Percentiles rank a stretch among this genome's conserved stretches.
Evolutionary conservation across 768 basidiomycete species (phyloP).

Genomic region (Mycena pura): DNA sequence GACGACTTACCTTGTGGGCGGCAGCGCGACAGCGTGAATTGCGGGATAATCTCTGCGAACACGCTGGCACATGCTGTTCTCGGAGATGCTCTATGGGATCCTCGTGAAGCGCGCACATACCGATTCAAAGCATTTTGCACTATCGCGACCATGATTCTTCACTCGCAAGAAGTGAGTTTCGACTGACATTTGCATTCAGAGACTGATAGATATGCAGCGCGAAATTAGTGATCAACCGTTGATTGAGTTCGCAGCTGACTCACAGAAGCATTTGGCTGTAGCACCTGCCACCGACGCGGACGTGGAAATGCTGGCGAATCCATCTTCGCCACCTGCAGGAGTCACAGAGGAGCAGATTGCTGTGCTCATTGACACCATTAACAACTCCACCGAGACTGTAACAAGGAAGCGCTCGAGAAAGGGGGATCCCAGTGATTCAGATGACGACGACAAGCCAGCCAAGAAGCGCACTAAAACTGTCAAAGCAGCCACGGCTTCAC

Average conservation of each 20-base stretch:
- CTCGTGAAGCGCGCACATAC: neutral
- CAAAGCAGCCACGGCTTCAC: neutral
- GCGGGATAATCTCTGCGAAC: neutral
- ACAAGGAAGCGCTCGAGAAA: neutral
- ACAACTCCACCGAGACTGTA: neutral
- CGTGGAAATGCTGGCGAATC: neutral
- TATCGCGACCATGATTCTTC: neutral
- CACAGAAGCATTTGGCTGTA: too few relatives aligned
- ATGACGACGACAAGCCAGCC: neutral
- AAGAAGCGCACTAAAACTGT: neutral
- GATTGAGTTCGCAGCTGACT: neutral
- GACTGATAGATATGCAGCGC: too few relatives aligned
- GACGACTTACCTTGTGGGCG: neutral
- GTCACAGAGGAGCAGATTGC: neutral
- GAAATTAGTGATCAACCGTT: neutral
- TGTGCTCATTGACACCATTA: neutral
- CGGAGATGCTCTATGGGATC: neutral
- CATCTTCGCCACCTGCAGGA: neutral
- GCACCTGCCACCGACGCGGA: neutral
- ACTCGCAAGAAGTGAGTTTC: neutral
- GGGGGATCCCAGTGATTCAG: neutral
- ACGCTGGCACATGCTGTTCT: neutral
- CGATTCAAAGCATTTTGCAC: neutral
- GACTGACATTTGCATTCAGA: too few relatives aligned
- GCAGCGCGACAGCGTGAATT: neutral